phyloP scores from a whole-genome alignment of 2,329 filamentous ascomycete species.

The Penicillium sp. region DNA sequence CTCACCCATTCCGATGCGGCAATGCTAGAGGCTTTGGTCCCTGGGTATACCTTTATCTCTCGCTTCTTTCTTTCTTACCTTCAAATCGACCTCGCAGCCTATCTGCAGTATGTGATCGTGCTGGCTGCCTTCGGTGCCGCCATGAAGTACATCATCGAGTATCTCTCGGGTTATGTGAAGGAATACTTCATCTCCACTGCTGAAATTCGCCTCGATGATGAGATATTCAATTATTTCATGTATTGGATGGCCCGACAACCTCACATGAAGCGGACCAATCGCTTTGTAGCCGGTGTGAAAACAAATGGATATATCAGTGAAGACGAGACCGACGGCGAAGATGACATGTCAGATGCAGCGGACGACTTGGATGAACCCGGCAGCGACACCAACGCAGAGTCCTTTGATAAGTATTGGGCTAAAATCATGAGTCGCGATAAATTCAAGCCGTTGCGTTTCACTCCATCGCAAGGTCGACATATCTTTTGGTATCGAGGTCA shows the following conservation, averaged over 20 bases:
- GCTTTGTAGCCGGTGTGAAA: slow-evolving; percentile 61
- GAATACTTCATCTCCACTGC: slow-evolving; percentile 59
- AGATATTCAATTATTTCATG: slow-evolving; percentile 68
- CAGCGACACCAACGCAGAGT: slow-evolving; percentile 35
- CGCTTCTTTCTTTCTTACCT: slow-evolving; percentile 52
- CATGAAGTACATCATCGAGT: slow-evolving; percentile 50
- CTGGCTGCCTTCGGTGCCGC: slow-evolving; percentile 47
- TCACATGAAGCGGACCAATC: slow-evolving; percentile 55
- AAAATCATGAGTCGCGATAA: slow-evolving; percentile 37
- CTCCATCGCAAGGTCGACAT: slow-evolving; percentile 61
- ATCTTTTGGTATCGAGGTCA: slow-evolving; percentile 61
- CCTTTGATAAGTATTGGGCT: slow-evolving; percentile 39
- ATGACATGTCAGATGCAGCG: slow-evolving; percentile 17
- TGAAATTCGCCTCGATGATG: slow-evolving; percentile 62
- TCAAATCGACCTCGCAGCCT: slow-evolving; percentile 57
- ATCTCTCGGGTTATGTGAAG: slow-evolving; percentile 47
- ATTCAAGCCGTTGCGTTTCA: slow-evolving; percentile 47
- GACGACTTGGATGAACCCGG: slow-evolving; percentile 25
- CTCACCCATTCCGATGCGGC: slow-evolving; percentile 22
- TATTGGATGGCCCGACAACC: slow-evolving; percentile 60
- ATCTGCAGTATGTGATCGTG: slow-evolving; percentile 54
- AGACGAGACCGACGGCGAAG: slow-evolving; percentile 15
- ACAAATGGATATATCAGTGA: slow-evolving; percentile 37
- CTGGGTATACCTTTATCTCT: slow-evolving; percentile 57
- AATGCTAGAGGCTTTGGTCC: slow-evolving; percentile 57